A percentile compares a stretch with the other conserved stretches of the same genome.
Conservation (phyloP, 495 filamentous ascomycete genomes). For the Venustampulla echinocandica region DNA sequence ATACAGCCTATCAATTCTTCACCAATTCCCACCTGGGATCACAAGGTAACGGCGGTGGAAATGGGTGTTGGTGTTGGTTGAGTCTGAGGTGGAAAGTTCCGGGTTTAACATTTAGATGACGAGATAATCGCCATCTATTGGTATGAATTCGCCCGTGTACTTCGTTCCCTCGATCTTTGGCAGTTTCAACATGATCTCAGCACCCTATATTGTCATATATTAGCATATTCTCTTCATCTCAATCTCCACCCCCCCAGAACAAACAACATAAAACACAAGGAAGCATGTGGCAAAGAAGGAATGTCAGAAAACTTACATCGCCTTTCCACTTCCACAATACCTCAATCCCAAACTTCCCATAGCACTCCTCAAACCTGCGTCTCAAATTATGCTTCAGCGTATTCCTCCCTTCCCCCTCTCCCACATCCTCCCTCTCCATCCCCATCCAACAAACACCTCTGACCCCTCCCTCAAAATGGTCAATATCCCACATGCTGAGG, state of each 20-base stretch:
- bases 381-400: neutral
- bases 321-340: constrained; percentile 8
- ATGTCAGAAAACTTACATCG: neutral
- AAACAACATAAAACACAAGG: neutral
- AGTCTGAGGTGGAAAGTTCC: constrained; percentile 29
- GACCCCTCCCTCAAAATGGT: neutral
- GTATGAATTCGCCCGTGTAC: neutral
- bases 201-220: neutral
- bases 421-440: neutral
- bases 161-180: neutral
- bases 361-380: neutral
- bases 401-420: neutral
- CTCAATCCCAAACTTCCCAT: constrained; percentile 1
- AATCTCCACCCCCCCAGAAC: neutral
- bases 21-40: too few relatives aligned
- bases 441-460: neutral
- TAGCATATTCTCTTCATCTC: neutral
- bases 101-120: constrained; percentile 27
- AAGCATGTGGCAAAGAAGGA: too few relatives aligned
- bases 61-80: constrained; percentile 27
- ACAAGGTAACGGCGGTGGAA: constrained; percentile 30
- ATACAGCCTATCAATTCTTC: too few relatives aligned
- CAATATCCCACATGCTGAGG: constrained; percentile 1
- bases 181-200: neutral
- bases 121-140: neutral